A percentile compares a stretch with the other conserved stretches of the same genome.
phyloP scores from a whole-genome alignment of 139 green algal genomes.

The Coelastrella sp. region DNA sequence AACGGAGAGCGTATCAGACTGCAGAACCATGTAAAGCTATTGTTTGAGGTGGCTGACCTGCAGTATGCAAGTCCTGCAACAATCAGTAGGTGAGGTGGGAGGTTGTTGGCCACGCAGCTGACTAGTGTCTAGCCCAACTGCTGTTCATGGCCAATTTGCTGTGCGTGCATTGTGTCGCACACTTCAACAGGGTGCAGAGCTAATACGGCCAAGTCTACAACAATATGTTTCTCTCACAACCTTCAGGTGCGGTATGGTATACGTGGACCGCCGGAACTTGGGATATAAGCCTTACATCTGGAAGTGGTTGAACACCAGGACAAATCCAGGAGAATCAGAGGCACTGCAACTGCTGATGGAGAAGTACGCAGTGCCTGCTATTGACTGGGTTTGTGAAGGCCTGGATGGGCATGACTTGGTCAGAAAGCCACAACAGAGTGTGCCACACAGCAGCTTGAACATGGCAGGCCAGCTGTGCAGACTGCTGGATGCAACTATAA shows the following conservation, averaged over 20 bases:
- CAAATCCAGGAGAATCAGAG: conserved; percentile 59
- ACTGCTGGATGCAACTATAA: conserved; percentile 78
- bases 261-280: conserved; percentile 91
- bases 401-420: conserved; percentile 86
- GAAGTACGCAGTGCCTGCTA: conserved; percentile 77
- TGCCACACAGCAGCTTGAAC: conserved; percentile 88
- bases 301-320: conserved; percentile 77
- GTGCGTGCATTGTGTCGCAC: too few relatives aligned
- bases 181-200: neutral
- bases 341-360: conserved; percentile 80
- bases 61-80: conserved; percentile 90
- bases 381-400: conserved; percentile 86
- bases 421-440: conserved; percentile 68
- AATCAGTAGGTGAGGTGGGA: conserved; percentile 70
- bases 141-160: too few relatives aligned
- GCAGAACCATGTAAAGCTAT: conserved; percentile 88
- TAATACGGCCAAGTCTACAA: neutral
- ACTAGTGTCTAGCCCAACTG: neutral
- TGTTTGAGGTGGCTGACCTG: conserved; percentile 86
- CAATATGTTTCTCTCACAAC: neutral
- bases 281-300: conserved; percentile 84
- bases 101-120: neutral
- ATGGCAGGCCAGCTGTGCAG: conserved; percentile 83
- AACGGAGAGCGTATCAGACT: conserved; percentile 90
- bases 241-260: conserved; percentile 89